Base-by-base conservation (phyloP, 148 eudicot genomes). In the Nepenthes gracilis region DNA sequence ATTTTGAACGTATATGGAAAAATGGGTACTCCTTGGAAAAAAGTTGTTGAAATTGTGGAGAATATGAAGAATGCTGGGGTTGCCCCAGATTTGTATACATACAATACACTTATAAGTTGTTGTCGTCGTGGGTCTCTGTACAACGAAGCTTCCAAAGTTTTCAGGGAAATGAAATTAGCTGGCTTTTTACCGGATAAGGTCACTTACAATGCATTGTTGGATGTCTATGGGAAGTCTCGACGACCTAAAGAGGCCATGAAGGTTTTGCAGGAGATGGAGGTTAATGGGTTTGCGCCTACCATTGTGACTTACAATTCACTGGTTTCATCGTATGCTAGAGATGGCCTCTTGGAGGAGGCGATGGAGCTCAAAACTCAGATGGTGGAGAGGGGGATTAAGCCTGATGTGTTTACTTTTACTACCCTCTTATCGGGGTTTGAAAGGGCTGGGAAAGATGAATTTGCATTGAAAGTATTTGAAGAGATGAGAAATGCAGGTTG, bases 181-280 rank as follows among this genome's bases (percentile, higher is more conserved):
- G 94, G 96, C 0, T 67, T 68, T 78, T 5, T 65, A 60, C 96
- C 96, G 0, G 98, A 88, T 80, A 85, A 76, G 77, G 98, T 88
- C 36, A 92, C 98, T 12, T 92, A 88, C 57, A 92, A 92, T 75
- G 84, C 90, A 0, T 57, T 92, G 56, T 74, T 92, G 76, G 98
- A 92, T 85, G 98, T 92, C 35, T 92, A 82, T 72, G 98, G 94
- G 36, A 92, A 88, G 75, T 85, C 86, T 59, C 62, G 94, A 58
- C 75, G 86, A 62, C 78, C 77, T 47, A 74, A 77, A 48, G 96
- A 92, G 75, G 98, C 98, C 9, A 82, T 83, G 86, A 76, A 80
- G 65, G 88, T 92, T 67, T 75, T 85, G 56, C 45, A 35, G 38
- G 88, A 85, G 74, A 92, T 92, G 98, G 96, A 82, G 70, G 14